Base-by-base conservation (phyloP, 306 rosid species). In the Vigna reflexopilosa region DNA sequence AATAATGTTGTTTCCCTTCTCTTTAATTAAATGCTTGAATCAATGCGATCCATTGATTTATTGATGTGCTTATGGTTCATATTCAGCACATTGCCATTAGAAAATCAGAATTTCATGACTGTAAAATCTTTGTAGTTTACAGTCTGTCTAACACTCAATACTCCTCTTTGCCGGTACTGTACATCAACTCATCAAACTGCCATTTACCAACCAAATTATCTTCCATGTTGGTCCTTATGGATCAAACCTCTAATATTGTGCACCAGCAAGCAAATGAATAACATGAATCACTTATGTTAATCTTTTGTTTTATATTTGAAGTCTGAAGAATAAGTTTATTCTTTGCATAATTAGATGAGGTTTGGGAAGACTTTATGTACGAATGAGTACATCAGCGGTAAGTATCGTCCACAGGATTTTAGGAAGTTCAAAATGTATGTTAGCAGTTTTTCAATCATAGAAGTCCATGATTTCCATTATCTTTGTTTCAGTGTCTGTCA, bases 301-400 rank as follows among this genome's bases (percentile, higher is more conserved):
- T 57, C 52, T 57, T 63, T 17, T 20, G 26, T 26, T 56, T 38
- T 20, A 56, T 56, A 6, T 16, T 36, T 44, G 49, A 55, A 17
- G 48, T 45, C 52, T 30, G 36, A 40, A n/a, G 9, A 28, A 64
- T 64, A 64, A 6, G 32, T 44, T 44, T 54, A 15, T 73, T 80
- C 32, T 72, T 40, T 64, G 44, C 42, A 19, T 44, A 80, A 54
- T 42, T 73, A 44, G 32, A 66, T 30, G 63, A 73, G 70, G 62
- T 75, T 80, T 34, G 40, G 16, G 48, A 34, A 44, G 61, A 16
- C 19, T 47, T 1, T 58, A 40, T 55, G 49, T 55, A 13, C 62
- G 8, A 26, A 63, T n/a, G 51, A 52, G 30, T 52, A 19, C 38
- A 72, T 40, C 24, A 7, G 67, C 14, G 17, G 61, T 57, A 48